Evolutionary conservation across 352 stramenopile genomes (phyloP).

Genomic region (Hyaloperonospora arabidopsidis): DNA sequence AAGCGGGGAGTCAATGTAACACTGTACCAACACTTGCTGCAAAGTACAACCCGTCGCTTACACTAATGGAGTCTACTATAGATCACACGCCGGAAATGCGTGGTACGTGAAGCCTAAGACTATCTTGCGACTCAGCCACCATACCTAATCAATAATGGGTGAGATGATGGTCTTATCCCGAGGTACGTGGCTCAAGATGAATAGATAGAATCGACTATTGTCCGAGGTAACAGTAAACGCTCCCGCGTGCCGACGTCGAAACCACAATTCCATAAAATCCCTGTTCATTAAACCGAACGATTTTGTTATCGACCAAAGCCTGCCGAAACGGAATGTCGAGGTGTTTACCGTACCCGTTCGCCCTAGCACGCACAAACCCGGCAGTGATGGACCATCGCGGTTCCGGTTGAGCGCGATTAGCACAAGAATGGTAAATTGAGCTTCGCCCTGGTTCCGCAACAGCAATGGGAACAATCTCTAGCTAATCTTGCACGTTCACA

Average conservation of each 20-base stretch:
- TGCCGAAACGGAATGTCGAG: slow-evolving; percentile 6
- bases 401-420: background rate
- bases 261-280: background rate
- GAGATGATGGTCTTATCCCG: too few species aligned
- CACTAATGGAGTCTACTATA: background rate
- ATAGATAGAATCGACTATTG: background rate
- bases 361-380: background rate
- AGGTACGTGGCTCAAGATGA: background rate
- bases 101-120: background rate
- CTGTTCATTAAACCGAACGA: background rate
- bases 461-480: background rate
- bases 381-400: background rate
- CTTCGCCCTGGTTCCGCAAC: background rate
- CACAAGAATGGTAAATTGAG: background rate
- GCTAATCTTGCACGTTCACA: background rate
- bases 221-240: slow-evolving; percentile 2
- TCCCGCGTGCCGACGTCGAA: background rate
- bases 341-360: background rate
- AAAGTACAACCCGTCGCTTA: too few species aligned
- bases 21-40: too few species aligned
- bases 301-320: too few species aligned
- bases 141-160: background rate
- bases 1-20: too few species aligned
- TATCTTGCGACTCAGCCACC: background rate
- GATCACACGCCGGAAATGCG: background rate